These are phyloP conservation scores for Pseudogymnoascus sp. DNA, from an alignment of 2,329 filamentous ascomycete genomes.

Conservation along the genomic window DNA sequence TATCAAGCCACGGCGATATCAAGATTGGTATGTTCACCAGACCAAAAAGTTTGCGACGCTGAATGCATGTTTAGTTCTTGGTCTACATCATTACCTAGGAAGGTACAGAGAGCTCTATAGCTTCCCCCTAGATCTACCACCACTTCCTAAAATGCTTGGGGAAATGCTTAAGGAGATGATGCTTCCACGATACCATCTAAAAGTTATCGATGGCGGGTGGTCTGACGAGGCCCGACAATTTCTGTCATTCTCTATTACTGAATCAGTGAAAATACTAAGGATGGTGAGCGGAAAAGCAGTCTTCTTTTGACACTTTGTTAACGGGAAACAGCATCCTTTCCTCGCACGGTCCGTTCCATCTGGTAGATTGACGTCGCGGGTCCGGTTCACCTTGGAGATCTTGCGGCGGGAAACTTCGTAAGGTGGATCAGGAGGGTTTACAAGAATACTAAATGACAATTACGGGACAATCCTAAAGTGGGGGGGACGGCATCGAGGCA, in stretches of 20 bases:
- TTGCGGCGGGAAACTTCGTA: neutral
- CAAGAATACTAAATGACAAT: neutral
- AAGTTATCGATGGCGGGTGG: neutral
- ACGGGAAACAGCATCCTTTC: neutral
- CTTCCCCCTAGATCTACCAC: neutral
- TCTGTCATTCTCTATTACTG: neutral
- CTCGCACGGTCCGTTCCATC: neutral
- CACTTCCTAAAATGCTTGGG: neutral
- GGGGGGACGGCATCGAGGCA: neutral
- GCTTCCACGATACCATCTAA: neutral
- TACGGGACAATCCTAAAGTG: neutral
- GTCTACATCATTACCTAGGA: neutral
- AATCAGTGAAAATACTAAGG: neutral
- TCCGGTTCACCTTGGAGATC: neutral
- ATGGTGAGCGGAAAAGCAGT: neutral
- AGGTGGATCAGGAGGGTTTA: neutral
- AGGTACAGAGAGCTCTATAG: neutral
- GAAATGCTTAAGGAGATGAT: neutral
- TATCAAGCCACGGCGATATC: neutral
- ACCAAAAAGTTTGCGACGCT: neutral
- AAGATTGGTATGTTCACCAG: neutral
- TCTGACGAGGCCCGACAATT: neutral
- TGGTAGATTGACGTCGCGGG: neutral
- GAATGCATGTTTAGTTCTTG: neutral
- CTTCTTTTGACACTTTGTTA: neutral